Conservation (phyloP, 2,329 filamentous ascomycete species). For the Penicillium polonicum region DNA sequence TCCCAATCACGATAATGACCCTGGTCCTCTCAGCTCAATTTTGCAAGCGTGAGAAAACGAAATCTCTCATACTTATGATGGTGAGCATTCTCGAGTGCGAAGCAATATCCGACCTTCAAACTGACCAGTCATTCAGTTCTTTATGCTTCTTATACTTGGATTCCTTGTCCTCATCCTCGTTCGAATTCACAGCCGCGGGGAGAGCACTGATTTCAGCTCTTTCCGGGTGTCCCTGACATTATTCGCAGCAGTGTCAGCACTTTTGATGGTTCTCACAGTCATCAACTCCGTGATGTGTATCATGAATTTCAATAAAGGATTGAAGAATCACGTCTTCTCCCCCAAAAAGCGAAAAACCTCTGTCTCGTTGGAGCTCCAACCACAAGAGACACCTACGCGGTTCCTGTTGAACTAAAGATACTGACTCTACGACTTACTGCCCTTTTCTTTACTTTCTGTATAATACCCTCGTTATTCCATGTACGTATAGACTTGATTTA, state of each 20-base stretch:
- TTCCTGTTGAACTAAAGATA: constrained; percentile 6
- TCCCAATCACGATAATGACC: constrained; percentile 16
- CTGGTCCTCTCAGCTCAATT: constrained; percentile 17
- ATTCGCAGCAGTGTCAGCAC: constrained; percentile 14
- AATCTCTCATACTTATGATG: constrained; percentile 18
- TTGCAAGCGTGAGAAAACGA: constrained; percentile 18
- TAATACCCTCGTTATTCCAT: background rate
- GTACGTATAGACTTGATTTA: background rate
- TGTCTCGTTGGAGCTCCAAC: constrained; percentile 4
- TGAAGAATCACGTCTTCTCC: constrained; percentile 12
- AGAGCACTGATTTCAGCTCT: constrained; percentile 6
- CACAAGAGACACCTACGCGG: constrained; percentile 3
- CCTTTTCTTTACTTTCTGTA: background rate
- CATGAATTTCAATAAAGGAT: constrained; percentile 19
- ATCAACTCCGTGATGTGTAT: constrained; percentile 20
- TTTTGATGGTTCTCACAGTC: constrained; percentile 13
- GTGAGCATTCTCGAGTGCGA: constrained; percentile 1
- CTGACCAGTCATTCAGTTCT: constrained; percentile 10
- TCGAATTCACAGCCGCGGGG: background rate
- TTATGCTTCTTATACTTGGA: constrained; percentile 14
- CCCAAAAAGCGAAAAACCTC: constrained; percentile 1
- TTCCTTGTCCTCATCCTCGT: constrained; percentile 11
- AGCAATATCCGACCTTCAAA: background rate
- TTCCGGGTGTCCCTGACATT: constrained; percentile 18
- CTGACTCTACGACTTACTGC: background rate